Conservation (phyloP, 257 asterid species). For the Salvia rosmarinus region DNA sequence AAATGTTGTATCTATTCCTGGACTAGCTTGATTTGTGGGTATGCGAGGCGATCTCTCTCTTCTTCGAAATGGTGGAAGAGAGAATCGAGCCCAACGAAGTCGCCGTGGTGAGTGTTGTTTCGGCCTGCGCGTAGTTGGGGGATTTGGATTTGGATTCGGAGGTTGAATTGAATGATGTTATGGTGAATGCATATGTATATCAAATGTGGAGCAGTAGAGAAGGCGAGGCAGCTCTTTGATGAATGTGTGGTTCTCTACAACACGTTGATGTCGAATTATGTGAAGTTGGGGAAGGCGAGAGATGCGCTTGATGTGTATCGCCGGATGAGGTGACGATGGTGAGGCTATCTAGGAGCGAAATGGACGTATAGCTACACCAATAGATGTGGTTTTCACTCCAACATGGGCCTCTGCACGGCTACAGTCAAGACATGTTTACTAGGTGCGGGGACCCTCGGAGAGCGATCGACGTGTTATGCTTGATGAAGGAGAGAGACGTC, state of each 20-base stretch:
- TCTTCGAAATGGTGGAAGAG: conserved; percentile 51
- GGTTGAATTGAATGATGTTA: conserved; percentile 41
- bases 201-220: conserved; percentile 55
- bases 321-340: conserved; percentile 61
- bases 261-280: conserved; percentile 58
- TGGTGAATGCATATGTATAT: conserved; percentile 64
- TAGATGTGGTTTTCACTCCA: conserved; percentile 34
- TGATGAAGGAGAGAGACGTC: conserved; percentile 50
- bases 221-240: conserved; percentile 51
- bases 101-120: conserved; percentile 45
- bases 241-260: conserved; percentile 51
- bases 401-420: conserved; percentile 46
- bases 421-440: conserved; percentile 59
- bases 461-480: conserved; percentile 47
- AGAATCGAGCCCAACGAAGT: conserved; percentile 53
- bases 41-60: conserved; percentile 57
- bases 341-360: conserved; percentile 58
- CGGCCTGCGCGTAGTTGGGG: conserved; percentile 55
- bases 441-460: conserved; percentile 57
- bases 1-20: conserved; percentile 64
- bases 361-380: conserved; percentile 52
- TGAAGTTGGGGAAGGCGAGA: conserved; percentile 41
- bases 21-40: conserved; percentile 63
- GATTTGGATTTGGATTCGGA: conserved; percentile 47
- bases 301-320: conserved; percentile 50